Evolutionary conservation across 768 basidiomycete species (phyloP).

Genomic region (Amylocystis lapponica): DNA sequence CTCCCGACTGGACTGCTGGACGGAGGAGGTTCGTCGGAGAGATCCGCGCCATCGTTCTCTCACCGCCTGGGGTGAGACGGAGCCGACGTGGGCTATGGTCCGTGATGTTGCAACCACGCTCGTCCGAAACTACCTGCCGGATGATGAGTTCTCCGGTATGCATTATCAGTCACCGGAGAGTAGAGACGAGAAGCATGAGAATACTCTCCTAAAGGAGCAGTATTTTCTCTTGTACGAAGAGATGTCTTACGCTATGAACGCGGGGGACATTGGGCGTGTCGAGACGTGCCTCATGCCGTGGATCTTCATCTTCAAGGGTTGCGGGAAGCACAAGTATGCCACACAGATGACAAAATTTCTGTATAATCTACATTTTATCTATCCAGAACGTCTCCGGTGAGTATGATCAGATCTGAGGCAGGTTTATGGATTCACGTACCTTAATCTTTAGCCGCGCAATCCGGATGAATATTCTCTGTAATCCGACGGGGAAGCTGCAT

Average conservation of each 20-base stretch:
- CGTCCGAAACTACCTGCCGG: too few relatives aligned
- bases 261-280: conserved; percentile 28
- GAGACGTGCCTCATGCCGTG: conserved; percentile 23
- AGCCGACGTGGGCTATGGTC: too few relatives aligned
- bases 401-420: neutral
- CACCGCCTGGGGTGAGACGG: too few relatives aligned
- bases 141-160: too few relatives aligned
- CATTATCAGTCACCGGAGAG: neutral
- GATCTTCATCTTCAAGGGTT: conserved; percentile 24
- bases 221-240: conserved; percentile 38
- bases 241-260: conserved; percentile 24
- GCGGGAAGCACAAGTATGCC: conserved; percentile 27
- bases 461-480: conserved; percentile 23
- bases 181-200: conserved; percentile 30
- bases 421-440: neutral
- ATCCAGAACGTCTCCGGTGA: conserved; percentile 10
- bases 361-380: conserved; percentile 17
- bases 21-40: conserved; percentile 11
- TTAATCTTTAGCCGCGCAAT: conserved; percentile 11
- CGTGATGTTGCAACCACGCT: too few relatives aligned
- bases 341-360: conserved; percentile 21
- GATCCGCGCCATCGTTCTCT: neutral
- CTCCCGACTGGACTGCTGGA: conserved; percentile 22
- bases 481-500: conserved; percentile 29
- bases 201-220: conserved; percentile 25